These are phyloP conservation scores for Paraleonurus japonicus DNA, from an alignment of 257 asterid species.

Conservation along the genomic window DNA sequence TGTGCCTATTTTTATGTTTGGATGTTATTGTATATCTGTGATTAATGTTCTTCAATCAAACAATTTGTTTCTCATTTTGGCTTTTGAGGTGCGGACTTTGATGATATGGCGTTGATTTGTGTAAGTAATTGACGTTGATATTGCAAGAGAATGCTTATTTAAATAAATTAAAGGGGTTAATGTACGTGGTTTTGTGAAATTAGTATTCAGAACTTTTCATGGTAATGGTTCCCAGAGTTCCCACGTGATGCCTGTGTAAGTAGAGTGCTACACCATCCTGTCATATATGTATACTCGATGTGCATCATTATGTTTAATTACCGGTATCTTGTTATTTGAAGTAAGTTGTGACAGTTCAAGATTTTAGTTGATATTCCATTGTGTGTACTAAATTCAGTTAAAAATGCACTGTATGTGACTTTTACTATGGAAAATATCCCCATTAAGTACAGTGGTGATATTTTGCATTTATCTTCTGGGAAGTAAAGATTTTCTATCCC, in stretches of 20 bases:
- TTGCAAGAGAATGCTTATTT: constrained; percentile 4
- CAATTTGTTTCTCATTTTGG: not conserved
- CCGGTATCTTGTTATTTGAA: not conserved
- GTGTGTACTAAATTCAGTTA: not conserved
- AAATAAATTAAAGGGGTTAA: not conserved
- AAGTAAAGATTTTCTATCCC: not conserved
- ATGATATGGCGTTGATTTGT: not conserved
- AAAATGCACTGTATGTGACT: not conserved
- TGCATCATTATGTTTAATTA: not conserved
- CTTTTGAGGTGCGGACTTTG: not conserved
- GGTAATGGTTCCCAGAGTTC: not conserved
- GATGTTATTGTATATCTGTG: not conserved
- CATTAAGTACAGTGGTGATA: not conserved
- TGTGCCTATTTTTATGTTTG: not conserved
- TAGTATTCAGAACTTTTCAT: not conserved
- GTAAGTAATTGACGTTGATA: not conserved
- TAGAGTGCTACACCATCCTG: not conserved
- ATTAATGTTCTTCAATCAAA: not conserved
- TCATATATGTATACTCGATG: not conserved
- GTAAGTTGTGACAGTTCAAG: not conserved
- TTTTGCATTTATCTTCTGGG: not conserved
- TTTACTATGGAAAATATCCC: not conserved
- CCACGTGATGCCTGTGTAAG: not conserved
- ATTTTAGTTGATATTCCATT: not conserved
- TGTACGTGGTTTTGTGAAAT: not conserved